phyloP scores from a whole-genome alignment of 805 yeast genomes.

The Suhomyces vadensis region DNA sequence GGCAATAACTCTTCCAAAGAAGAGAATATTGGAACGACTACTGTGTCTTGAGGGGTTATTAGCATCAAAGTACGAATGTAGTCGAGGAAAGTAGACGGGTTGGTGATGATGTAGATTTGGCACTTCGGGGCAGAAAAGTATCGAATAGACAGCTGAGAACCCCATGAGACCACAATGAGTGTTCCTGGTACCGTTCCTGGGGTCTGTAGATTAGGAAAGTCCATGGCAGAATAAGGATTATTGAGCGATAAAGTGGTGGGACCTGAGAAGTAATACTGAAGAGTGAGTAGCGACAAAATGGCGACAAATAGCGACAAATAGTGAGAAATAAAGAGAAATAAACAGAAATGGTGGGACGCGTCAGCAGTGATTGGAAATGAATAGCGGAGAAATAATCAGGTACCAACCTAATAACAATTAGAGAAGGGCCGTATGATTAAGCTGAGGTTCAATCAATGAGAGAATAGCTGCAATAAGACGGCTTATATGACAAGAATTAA shows the following conservation, averaged over 20 bases:
- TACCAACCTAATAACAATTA: no score
- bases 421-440: no score
- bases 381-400: not conserved
- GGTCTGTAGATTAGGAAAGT: conserved; percentile 3
- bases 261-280: not conserved
- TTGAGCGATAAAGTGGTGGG: no score
- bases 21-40: conserved; percentile 11
- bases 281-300: not conserved
- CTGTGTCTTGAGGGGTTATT: conserved; percentile 3
- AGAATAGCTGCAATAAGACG: no score
- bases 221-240: no score
- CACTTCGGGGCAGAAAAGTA: conserved; percentile 7
- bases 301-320: not conserved
- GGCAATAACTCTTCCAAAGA: conserved; percentile 14
- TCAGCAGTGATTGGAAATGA: not conserved
- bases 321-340: not conserved
- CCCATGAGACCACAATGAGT: conserved; percentile 7
- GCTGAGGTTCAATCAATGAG: no score
- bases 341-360: not conserved
- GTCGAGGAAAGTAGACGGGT: conserved; percentile 12
- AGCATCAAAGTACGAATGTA: conserved; percentile 12
- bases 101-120: conserved; percentile 20
- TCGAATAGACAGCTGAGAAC: conserved; percentile 14
- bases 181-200: conserved; percentile 2
- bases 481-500: no score